phyloP scores from a whole-genome alignment of 768 basidiomycete genomes.

The Panaeolus cyanescens region DNA sequence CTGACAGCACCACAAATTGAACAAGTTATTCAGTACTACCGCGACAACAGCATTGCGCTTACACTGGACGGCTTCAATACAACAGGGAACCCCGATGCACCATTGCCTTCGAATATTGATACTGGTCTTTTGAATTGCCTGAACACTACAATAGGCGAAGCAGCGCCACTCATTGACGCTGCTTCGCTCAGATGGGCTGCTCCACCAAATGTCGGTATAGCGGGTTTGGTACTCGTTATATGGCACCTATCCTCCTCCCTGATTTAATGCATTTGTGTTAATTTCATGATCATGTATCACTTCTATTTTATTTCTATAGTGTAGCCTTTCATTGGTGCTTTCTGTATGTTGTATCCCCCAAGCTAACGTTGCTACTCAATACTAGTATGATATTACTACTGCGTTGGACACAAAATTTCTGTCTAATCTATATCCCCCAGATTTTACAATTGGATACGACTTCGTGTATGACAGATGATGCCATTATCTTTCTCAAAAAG shows the following conservation, averaged over 20 bases:
- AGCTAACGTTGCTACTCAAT: too few relatives aligned
- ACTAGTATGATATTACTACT: too few relatives aligned
- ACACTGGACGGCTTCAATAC: constrained; percentile 66
- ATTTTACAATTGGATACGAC: too few relatives aligned
- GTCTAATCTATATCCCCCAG: too few relatives aligned
- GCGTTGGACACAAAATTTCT: too few relatives aligned
- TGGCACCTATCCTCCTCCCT: not conserved
- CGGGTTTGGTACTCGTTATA: not conserved
- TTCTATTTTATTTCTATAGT: not conserved
- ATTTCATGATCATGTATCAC: not conserved
- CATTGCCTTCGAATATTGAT: constrained; percentile 52
- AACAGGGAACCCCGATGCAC: constrained; percentile 43
- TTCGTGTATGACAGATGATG: too few relatives aligned
- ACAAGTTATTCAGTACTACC: constrained; percentile 62
- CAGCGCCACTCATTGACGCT: constrained; percentile 51
- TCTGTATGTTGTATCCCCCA: not conserved
- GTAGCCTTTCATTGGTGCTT: too few relatives aligned
- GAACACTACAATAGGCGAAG: constrained; percentile 56
- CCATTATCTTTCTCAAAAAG: too few relatives aligned
- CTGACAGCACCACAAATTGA: constrained; percentile 46
- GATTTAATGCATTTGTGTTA: not conserved
- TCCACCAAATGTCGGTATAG: not conserved
- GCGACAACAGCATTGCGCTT: constrained; percentile 58
- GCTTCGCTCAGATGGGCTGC: constrained; percentile 1
- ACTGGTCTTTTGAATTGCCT: constrained; percentile 49